Conservation (phyloP, 768 basidiomycete species). For the Lyophyllum atratum region DNA sequence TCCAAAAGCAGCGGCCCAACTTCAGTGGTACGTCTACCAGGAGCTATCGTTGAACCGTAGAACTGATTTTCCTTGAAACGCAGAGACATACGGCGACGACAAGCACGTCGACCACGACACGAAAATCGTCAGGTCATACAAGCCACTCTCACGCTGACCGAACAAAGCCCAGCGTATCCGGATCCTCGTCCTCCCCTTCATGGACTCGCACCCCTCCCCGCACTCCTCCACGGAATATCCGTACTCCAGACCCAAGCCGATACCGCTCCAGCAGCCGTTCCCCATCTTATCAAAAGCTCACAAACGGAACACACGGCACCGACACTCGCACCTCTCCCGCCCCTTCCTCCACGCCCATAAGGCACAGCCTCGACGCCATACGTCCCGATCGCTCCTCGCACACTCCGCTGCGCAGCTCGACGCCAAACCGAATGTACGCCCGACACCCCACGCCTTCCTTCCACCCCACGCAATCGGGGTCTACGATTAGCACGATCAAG, state of each 20-base stretch:
- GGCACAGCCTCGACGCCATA: slow-evolving; percentile 4
- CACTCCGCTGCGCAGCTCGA: slow-evolving; percentile 18
- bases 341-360: slow-evolving; percentile 11
- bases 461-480: slow-evolving; percentile 39
- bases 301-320: not conserved
- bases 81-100: slow-evolving; percentile 5
- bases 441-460: slow-evolving; percentile 25
- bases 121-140: slow-evolving; percentile 9
- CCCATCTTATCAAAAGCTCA: not conserved
- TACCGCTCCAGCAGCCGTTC: not conserved
- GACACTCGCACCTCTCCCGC: slow-evolving; percentile 6
- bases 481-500: slow-evolving; percentile 45
- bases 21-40: not conserved
- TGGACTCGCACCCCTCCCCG: slow-evolving; percentile 27
- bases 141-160: slow-evolving; percentile 5
- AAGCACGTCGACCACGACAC: not conserved
- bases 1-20: slow-evolving; percentile 5
- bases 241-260: not conserved
- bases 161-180: not conserved
- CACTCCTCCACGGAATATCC: slow-evolving; percentile 12
- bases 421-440: slow-evolving; percentile 11
- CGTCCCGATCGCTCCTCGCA: slow-evolving; percentile 1
- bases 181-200: not conserved
- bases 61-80: not conserved
- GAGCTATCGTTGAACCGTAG: no score